These are phyloP conservation scores for Pseudogymnoascus sp. DNA, from an alignment of 2,329 filamentous ascomycete species.

Conservation along the genomic window DNA sequence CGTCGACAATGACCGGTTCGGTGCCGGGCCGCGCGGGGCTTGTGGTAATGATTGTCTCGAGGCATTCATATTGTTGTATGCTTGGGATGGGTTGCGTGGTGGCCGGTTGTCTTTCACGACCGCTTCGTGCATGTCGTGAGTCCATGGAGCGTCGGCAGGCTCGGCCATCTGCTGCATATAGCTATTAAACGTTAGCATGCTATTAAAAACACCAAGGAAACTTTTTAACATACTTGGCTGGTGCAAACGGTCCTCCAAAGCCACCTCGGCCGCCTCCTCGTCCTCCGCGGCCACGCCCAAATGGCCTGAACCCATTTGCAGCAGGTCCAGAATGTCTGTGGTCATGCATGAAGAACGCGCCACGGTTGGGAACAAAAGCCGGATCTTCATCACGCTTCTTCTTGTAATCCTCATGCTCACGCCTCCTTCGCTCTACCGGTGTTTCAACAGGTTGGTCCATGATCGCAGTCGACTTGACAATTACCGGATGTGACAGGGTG, in stretches of 20 bases:
- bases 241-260: conserved; percentile 48
- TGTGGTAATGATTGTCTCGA: conserved; percentile 23
- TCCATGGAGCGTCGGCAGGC: conserved; percentile 68
- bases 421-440: conserved; percentile 60
- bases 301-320: conserved; percentile 68
- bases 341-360: conserved; percentile 96
- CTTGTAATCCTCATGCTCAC: conserved; percentile 85
- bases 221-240: conserved; percentile 50
- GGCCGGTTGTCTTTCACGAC: conserved; percentile 38
- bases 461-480: conserved; percentile 31
- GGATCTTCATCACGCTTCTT: conserved; percentile 83
- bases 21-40: conserved; percentile 50
- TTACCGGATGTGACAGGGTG: conserved; percentile 11
- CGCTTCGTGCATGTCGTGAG: conserved; percentile 86
- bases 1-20: conserved; percentile 71
- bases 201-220: neutral
- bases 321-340: conserved; percentile 70
- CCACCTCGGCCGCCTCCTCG: conserved; percentile 50
- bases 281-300: conserved; percentile 56
- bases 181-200: conserved; percentile 27
- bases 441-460: conserved; percentile 43
- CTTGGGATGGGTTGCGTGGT: conserved; percentile 20
- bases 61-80: conserved; percentile 33
- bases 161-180: conserved; percentile 43
- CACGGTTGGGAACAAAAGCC: conserved; percentile 86